A percentile compares a stretch with the other conserved stretches of the same genome.
Conservation (phyloP, 352 stramenopile species). For the Phytophthora hibernalis region DNA sequence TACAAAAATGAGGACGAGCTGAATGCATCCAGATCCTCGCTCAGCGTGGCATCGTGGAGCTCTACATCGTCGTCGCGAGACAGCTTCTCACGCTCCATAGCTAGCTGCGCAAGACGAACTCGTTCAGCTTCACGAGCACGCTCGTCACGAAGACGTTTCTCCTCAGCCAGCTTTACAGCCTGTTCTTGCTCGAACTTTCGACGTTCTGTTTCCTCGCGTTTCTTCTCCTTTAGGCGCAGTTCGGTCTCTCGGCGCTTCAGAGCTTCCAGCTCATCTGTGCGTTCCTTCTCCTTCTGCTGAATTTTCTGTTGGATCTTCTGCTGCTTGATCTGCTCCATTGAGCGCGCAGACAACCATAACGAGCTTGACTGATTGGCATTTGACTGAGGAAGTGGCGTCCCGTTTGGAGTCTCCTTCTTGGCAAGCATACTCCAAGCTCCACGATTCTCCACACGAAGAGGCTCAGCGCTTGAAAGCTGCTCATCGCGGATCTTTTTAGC, state of each 20-base stretch:
- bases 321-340: slow-evolving; percentile 90
- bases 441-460: slow-evolving; percentile 82
- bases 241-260: slow-evolving; percentile 73
- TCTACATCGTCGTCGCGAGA: slow-evolving; percentile 67
- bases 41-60: slow-evolving; percentile 76
- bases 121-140: slow-evolving; percentile 67
- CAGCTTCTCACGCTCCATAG: slow-evolving; percentile 75
- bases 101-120: slow-evolving; percentile 55
- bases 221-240: slow-evolving; percentile 72
- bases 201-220: slow-evolving; percentile 75
- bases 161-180: slow-evolving; percentile 49
- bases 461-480: slow-evolving; percentile 55
- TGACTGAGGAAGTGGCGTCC: slow-evolving; percentile 57
- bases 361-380: slow-evolving; percentile 81
- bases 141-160: slow-evolving; percentile 67
- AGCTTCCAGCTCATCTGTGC: slow-evolving; percentile 69
- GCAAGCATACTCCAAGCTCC: slow-evolving; percentile 87
- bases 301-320: slow-evolving; percentile 89
- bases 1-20: slow-evolving; percentile 91
- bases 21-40: slow-evolving; percentile 85
- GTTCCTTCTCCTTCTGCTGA: slow-evolving; percentile 84
- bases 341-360: slow-evolving; percentile 83
- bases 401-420: slow-evolving; percentile 73
- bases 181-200: slow-evolving; percentile 64
- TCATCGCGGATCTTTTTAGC: slow-evolving; percentile 87